Percentiles rank a stretch among this genome's conserved stretches.
Evolutionary conservation across 2,329 filamentous ascomycete genomes (phyloP).

Genomic region (Penicillium sp.): DNA sequence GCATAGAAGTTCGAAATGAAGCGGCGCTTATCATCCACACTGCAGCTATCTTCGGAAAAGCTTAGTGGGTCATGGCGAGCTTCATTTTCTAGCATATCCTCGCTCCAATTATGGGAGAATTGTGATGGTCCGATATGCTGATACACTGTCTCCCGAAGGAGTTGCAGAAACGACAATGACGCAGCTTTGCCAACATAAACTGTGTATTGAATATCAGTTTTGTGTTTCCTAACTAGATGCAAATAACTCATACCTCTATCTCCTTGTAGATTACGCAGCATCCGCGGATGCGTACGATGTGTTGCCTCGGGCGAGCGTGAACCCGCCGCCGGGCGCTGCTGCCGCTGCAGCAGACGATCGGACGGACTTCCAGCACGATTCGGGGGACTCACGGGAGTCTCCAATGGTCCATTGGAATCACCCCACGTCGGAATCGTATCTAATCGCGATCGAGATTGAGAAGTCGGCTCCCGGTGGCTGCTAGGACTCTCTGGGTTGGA

Average conservation of each 20-base stretch:
- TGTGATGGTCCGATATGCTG: conserved; percentile 56
- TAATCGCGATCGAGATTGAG: not conserved
- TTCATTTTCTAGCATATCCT: conserved; percentile 56
- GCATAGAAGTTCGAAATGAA: conserved; percentile 33
- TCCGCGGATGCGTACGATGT: conserved; percentile 36
- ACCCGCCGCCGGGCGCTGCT: conserved; percentile 5
- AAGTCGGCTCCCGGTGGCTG: conserved; percentile 8
- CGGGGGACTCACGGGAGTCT: conserved; percentile 4
- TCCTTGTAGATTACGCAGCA: conserved; percentile 55
- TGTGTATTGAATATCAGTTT: not conserved
- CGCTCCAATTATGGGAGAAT: conserved; percentile 54
- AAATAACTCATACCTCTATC: conserved; percentile 48
- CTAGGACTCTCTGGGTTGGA: conserved; percentile 22
- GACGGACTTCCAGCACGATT: not conserved
- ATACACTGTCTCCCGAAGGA: conserved; percentile 49
- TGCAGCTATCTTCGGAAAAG: conserved; percentile 33
- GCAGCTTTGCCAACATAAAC: conserved; percentile 35
- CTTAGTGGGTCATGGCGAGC: conserved; percentile 34
- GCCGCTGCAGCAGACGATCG: conserved; percentile 1
- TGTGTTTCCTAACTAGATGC: not conserved
- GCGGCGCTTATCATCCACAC: conserved; percentile 31
- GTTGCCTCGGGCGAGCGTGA: conserved; percentile 29
- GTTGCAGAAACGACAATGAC: conserved; percentile 57
- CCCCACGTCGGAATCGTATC: not conserved
- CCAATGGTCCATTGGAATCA: not conserved